Evolutionary conservation across 73 alveolate species (phyloP).

Genomic region (Durusdinium trenchii): DNA sequence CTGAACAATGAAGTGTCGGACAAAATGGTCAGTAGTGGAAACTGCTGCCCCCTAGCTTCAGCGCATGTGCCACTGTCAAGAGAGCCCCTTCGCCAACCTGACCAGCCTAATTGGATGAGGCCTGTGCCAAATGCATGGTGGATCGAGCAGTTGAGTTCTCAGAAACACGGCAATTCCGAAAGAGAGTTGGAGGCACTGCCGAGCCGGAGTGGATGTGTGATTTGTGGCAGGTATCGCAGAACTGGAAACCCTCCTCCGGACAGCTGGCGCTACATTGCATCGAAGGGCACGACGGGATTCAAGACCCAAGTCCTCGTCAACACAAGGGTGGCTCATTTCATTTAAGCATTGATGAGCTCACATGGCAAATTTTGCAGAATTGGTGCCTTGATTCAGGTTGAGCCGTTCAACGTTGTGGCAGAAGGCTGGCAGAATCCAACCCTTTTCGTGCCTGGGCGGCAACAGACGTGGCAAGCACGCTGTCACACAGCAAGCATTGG

Average conservation of each 20-base stretch:
- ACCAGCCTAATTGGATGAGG: background rate
- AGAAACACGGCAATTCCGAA: background rate
- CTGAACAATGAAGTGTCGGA: too few species aligned
- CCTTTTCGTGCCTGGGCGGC: slow-evolving; percentile 52
- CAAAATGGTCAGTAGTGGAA: too few species aligned
- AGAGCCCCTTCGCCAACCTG: too few species aligned
- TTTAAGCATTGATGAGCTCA: background rate
- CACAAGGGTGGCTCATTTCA: background rate
- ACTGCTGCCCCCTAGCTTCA: too few species aligned
- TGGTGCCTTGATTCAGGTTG: slow-evolving; percentile 27
- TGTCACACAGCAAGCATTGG: too few species aligned
- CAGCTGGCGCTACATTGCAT: slow-evolving; percentile 91
- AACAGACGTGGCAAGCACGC: background rate
- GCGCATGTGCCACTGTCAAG: too few species aligned
- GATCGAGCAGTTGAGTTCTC: slow-evolving; percentile 58
- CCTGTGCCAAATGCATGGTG: slow-evolving; percentile 93
- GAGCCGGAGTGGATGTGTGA: background rate
- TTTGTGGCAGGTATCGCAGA: slow-evolving; percentile 47
- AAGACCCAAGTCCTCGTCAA: slow-evolving; percentile 79
- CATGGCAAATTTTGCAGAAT: background rate
- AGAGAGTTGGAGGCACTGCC: background rate
- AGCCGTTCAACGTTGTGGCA: slow-evolving; percentile 71
- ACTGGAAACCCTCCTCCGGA: slow-evolving; percentile 82
- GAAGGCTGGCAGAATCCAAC: slow-evolving; percentile 93
- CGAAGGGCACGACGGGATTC: slow-evolving; percentile 75